These are phyloP conservation scores for Marsdenia floribunda DNA, from an alignment of 257 asterid genomes.

Conservation along the genomic window DNA sequence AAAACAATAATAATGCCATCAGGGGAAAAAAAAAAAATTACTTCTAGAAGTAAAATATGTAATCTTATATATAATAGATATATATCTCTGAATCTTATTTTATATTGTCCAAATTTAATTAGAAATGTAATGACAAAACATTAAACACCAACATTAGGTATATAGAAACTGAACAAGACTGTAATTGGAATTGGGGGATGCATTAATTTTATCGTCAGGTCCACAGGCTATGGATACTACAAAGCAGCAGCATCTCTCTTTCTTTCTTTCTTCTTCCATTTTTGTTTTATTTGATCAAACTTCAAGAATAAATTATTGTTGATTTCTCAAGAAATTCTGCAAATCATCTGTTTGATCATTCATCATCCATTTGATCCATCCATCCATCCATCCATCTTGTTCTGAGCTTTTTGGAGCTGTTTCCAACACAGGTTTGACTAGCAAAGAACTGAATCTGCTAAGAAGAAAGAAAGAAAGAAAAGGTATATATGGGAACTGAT, in stretches of 20 bases:
- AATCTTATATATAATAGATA: too few relatives aligned
- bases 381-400: neutral
- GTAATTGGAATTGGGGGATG: neutral
- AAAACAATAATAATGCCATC: too few relatives aligned
- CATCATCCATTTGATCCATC: neutral
- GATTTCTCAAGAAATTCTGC: neutral
- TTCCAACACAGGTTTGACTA: neutral
- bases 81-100: too few relatives aligned
- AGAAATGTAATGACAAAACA: too few relatives aligned
- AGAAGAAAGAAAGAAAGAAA: neutral
- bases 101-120: too few relatives aligned
- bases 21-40: too few relatives aligned
- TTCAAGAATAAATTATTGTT: too few relatives aligned
- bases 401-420: neutral
- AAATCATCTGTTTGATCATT: neutral
- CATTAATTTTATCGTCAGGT: slow-evolving; percentile 4
- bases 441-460: neutral
- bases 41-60: too few relatives aligned
- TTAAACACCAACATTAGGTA: slow-evolving; percentile 1
- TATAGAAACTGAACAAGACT: slow-evolving; percentile 1
- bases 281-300: too few relatives aligned
- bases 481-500: slow-evolving; percentile 36
- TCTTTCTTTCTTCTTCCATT: too few relatives aligned
- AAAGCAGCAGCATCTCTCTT: too few relatives aligned
- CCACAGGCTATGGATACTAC: neutral